These are phyloP conservation scores for Penicillium crystallinum DNA, from an alignment of 495 filamentous ascomycete genomes.

Conservation along the genomic window DNA sequence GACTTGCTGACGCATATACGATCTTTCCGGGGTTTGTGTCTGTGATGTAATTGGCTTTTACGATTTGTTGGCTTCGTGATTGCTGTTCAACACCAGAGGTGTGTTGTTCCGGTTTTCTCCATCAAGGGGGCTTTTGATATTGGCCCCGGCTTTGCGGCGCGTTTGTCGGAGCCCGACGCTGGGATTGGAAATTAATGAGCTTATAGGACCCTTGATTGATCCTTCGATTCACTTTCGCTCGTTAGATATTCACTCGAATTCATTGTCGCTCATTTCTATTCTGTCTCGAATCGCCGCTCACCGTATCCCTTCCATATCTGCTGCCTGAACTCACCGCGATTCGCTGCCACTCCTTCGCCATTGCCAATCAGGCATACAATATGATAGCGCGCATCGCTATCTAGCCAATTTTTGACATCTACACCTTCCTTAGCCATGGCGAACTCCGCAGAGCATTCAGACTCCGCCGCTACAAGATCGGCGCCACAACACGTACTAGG, in stretches of 20 bases:
- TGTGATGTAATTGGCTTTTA: constrained; percentile 19
- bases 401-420: constrained; percentile 10
- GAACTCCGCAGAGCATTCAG: constrained; percentile 22
- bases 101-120: constrained; percentile 4
- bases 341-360: not conserved
- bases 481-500: constrained; percentile 32
- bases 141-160: constrained; percentile 14
- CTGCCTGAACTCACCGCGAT: not conserved
- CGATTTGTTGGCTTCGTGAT: constrained; percentile 3
- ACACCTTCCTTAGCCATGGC: constrained; percentile 18
- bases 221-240: constrained; percentile 4
- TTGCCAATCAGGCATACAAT: constrained; percentile 4
- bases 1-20: constrained; percentile 2
- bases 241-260: not conserved
- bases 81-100: constrained; percentile 8
- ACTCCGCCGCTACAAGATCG: constrained; percentile 23
- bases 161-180: constrained; percentile 2
- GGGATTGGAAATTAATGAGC: constrained; percentile 5
- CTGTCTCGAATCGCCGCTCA: constrained; percentile 2
- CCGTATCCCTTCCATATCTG: not conserved
- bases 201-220: constrained; percentile 3
- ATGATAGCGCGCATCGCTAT: constrained; percentile 18
- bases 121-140: constrained; percentile 18
- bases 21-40: constrained; percentile 1
- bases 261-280: constrained; percentile 16